Conservation (phyloP, 1,284 basidiomycete species). For the Irpex rosettiformis region DNA sequence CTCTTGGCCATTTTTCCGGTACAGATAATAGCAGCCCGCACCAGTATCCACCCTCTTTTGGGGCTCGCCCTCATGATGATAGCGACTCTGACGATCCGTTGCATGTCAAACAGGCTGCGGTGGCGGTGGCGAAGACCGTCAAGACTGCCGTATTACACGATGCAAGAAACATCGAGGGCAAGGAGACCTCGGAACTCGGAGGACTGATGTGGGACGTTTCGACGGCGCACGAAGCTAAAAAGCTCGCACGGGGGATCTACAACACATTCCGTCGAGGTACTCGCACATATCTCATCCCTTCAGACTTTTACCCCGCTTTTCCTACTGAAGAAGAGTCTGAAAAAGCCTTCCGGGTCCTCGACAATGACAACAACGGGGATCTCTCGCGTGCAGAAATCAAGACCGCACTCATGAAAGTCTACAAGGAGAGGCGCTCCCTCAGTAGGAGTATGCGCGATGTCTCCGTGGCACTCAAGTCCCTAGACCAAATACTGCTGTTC, state of each 20-base stretch:
- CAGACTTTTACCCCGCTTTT: constrained; percentile 74
- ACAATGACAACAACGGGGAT: constrained; percentile 76
- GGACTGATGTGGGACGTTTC: constrained; percentile 50
- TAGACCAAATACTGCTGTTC: constrained; percentile 59
- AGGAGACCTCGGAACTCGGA: constrained; percentile 34
- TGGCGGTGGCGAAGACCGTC: constrained; percentile 58
- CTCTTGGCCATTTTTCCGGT: not conserved
- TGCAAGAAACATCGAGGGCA: constrained; percentile 64
- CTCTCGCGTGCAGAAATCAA: constrained; percentile 78
- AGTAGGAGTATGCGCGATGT: constrained; percentile 73
- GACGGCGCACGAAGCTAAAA: constrained; percentile 65
- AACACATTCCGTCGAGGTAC: constrained; percentile 49
- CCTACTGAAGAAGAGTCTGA: constrained; percentile 50
- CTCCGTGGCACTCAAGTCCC: constrained; percentile 55
- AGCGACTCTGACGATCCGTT: constrained; percentile 29
- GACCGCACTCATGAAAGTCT: constrained; percentile 64
- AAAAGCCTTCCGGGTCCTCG: constrained; percentile 73
- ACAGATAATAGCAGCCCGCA: constrained; percentile 7
- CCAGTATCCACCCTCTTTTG: constrained; percentile 13
- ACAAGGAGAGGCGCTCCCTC: constrained; percentile 71
- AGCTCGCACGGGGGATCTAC: constrained; percentile 70
- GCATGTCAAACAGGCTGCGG: constrained; percentile 52
- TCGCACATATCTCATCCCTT: constrained; percentile 58
- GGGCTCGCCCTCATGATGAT: constrained; percentile 5
- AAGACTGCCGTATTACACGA: constrained; percentile 70